phyloP scores from a whole-genome alignment of 225 moss, liverwort and hornwort species.

The Asterella californica region DNA sequence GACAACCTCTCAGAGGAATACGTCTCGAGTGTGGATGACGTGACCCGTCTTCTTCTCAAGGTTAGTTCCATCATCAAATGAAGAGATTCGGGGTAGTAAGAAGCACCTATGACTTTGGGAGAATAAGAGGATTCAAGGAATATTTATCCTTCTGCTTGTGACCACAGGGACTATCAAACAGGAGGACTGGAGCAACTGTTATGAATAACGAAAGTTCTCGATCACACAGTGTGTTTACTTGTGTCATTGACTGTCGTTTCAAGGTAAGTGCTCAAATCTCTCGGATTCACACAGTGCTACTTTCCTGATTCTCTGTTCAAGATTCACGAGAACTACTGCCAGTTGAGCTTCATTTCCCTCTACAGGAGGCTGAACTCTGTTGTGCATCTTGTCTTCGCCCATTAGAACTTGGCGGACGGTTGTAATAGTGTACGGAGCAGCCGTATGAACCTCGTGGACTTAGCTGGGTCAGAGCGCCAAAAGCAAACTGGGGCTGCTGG shows the following conservation, averaged over 20 bases:
- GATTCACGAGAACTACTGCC: neutral
- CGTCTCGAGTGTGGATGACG: constrained; percentile 73
- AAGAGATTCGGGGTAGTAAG: no score
- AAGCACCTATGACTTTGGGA: no score
- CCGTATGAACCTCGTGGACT: constrained; percentile 87
- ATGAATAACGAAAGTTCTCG: constrained; percentile 96
- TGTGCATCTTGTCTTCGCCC: neutral
- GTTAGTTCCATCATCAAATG: constrained; percentile 18
- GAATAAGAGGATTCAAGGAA: no score
- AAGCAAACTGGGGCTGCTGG: constrained; percentile 92
- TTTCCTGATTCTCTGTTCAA: no score
- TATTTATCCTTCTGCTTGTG: neutral
- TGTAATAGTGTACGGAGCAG: constrained; percentile 75
- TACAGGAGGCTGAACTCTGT: neutral
- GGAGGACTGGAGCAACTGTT: constrained; percentile 69
- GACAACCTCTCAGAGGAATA: constrained; percentile 83
- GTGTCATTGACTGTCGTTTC: constrained; percentile 84
- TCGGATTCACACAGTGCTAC: no score
- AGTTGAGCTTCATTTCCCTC: neutral
- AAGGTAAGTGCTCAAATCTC: constrained; percentile 39
- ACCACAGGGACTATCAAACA: constrained; percentile 69
- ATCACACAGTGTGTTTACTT: constrained; percentile 93
- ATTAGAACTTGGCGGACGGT: constrained; percentile 67
- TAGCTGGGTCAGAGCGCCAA: constrained; percentile 93
- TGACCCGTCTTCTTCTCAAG: constrained; percentile 80